phyloP scores from a whole-genome alignment of 1,139 yeast genomes.

The Taphrina wiesneri region DNA sequence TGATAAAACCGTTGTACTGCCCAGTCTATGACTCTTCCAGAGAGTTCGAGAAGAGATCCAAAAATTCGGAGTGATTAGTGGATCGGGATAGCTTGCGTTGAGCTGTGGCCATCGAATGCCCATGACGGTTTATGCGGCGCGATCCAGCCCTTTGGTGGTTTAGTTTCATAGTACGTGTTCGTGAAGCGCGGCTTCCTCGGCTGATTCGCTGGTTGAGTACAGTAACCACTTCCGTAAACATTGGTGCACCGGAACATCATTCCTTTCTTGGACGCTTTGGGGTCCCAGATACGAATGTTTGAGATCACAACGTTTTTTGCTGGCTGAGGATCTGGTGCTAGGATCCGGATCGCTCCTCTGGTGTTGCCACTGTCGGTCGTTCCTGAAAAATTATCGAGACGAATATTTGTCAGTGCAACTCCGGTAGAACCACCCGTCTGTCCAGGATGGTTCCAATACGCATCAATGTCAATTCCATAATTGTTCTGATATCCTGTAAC shows the following conservation, averaged over 20 bases:
- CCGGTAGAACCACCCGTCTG: slow-evolving; percentile 3
- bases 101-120: slow-evolving; percentile 8
- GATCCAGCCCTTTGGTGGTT: neutral
- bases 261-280: neutral
- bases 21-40: neutral
- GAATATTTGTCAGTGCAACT: neutral
- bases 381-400: neutral
- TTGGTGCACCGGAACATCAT: neutral
- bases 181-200: neutral
- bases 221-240: neutral
- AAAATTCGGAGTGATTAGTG: no score
- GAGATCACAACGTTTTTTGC: neutral
- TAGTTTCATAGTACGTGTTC: neutral
- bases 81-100: neutral
- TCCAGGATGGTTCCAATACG: neutral
- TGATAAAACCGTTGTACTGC: no score
- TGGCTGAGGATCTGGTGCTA: neutral
- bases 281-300: slow-evolving; percentile 7
- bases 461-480: slow-evolving; percentile 1
- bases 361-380: neutral
- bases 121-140: neutral
- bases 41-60: neutral
- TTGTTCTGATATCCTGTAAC: neutral
- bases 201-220: neutral
- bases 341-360: neutral